These are phyloP conservation scores for Coemansia sp. DNA, from an alignment of 192 early-diverging fungal species.

Conservation along the genomic window DNA sequence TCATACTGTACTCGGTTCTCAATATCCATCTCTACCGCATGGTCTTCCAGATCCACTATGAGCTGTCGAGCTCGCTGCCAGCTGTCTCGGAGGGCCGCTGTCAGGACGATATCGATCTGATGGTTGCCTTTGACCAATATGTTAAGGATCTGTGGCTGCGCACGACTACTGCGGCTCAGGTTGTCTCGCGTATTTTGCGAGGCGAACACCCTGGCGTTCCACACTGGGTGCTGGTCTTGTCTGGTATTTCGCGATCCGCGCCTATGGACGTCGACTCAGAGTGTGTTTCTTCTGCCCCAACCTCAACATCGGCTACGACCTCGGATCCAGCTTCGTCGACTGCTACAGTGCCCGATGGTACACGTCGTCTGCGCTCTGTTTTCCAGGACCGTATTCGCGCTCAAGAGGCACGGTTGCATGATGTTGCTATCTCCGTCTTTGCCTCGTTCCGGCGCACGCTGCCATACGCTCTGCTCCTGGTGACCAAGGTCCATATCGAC, in stretches of 20 bases:
- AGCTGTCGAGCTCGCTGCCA: slow-evolving; percentile 43
- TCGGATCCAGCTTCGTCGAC: not conserved
- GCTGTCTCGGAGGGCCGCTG: slow-evolving; percentile 12
- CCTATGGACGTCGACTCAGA: not conserved
- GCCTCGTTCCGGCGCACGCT: slow-evolving; percentile 48
- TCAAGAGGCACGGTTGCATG: slow-evolving; percentile 37
- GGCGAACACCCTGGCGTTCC: slow-evolving; percentile 46
- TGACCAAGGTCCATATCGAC: slow-evolving; percentile 48
- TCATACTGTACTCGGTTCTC: slow-evolving; percentile 46
- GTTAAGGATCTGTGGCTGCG: slow-evolving; percentile 44
- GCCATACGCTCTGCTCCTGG: slow-evolving; percentile 46
- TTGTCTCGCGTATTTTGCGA: slow-evolving; percentile 47
- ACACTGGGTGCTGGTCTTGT: slow-evolving; percentile 36
- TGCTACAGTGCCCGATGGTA: not conserved
- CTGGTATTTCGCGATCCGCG: slow-evolving; percentile 17
- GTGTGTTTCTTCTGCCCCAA: not conserved
- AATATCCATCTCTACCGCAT: slow-evolving; percentile 54
- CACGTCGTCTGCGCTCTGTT: slow-evolving; percentile 21
- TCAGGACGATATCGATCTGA: slow-evolving; percentile 33
- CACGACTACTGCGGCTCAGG: slow-evolving; percentile 36
- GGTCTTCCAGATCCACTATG: slow-evolving; percentile 53
- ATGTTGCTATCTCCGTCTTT: slow-evolving; percentile 38
- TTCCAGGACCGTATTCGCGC: slow-evolving; percentile 43
- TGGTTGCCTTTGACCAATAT: slow-evolving; percentile 40
- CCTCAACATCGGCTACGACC: not conserved